Evolutionary conservation across 148 eudicot species (phyloP), one percentile per base, ranked within the genome.

Genomic region (Dysphania ambrosioides): DNA sequence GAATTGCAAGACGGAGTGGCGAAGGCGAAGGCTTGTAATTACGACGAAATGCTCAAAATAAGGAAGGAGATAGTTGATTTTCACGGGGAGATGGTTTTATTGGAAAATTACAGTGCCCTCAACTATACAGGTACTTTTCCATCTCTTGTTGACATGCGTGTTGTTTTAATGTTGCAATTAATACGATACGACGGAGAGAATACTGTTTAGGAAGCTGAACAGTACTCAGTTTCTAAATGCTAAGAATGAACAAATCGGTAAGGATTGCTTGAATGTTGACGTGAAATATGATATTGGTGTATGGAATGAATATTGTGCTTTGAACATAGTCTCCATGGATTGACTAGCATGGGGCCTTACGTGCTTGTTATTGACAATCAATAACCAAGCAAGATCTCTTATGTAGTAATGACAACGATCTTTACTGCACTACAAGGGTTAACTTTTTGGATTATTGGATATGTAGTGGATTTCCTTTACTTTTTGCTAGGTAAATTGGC

Each of bases 31-130:
- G 74, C 47, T 64, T 79, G 55, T 36, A 80, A 80, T 66, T 80
- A 80, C 32, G 88, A 83, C 49, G 91, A 89, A 84, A 82, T 86
- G 87, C 80, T 87, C 30, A 82, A 72, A 62, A 73, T 91, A 66
- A 80, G 91, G 67, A 89, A 81, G 81, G 91, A 89, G 84, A 85
- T 87, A 66, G 93, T 89, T 49, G 93, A 89, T 83, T 91, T 91
- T 72, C 97, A 91, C 60, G 97, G 97, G 18, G 97, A 91, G 77
- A 91, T 91, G 97, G 91, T 88, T 72, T 78, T 91, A 77, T 83
- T 91, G 85, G 91, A 91, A 77, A 91, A 91, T 76, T 91, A 88
- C 64, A 90, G 95, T 74, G 88, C 91, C 58, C 89, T 90, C 69
- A 90, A 90, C 77, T 90, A 90, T 71, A 90, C 92, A 78, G 96